Base-by-base conservation (phyloP, 2,329 filamentous ascomycete genomes). In the Boeremia exigua region DNA sequence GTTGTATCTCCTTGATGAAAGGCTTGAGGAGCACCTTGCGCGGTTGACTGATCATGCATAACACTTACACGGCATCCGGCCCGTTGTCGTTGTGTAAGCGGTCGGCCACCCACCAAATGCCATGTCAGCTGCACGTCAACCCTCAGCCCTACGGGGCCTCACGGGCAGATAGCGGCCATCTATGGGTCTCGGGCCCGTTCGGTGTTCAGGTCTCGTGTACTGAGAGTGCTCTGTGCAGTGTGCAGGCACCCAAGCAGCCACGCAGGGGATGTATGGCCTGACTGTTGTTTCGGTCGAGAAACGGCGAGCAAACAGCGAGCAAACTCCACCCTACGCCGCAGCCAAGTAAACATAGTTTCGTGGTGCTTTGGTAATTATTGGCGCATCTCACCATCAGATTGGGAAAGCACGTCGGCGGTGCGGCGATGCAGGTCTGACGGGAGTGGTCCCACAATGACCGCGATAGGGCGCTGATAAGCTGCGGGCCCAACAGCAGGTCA, bases 371-470 rank as follows among this genome's bases (percentile, higher is more conserved):
- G 56, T 62, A 39, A 61, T 57, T 23, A 38, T 42, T 40, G 52
- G 52, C 58, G 49, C 58, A 65, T 62, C 45, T 59, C 59, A 56
- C 48, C 53, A 60, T 62, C 49, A 54, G 28, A 56, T 30, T 23
- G n/a, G 45, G 29, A 55, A 46, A 60, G 48, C 34, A 55, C 51
- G 51, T 56, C 48, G 46, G 44, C 19, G 58, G 46, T 40, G 46
- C 36, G 56, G 48, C 37, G 12, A 37, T 53, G 51, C 51, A 44
- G 43, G 44, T 48, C 10, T 38, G 46, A 33, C 36, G 28, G 44
- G 46, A 19, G 12, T 32, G 36, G 36, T 23, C 34, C 34, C n/a
- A 32, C 36, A 17, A 3, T 36, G 39, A 34, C 19, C 9, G 28
- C 48, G 46, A 40, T 48, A 55, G 29, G 37, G 38, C 19, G 34